Evolutionary conservation across 2,329 filamentous ascomycete genomes (phyloP).

Genomic region (Hymenoscyphus occultus): DNA sequence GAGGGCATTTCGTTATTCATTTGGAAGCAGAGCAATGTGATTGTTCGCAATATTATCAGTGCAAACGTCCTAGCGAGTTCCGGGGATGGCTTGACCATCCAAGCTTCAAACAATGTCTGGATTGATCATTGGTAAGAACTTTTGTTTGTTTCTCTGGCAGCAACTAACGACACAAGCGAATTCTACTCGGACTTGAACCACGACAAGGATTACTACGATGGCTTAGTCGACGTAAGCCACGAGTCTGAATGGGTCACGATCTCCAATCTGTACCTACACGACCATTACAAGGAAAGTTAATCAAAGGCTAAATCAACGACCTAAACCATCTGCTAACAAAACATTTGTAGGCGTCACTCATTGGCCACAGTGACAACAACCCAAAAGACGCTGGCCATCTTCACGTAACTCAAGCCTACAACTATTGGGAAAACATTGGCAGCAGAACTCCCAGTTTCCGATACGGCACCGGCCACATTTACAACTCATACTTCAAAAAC

Average conservation of each 20-base stretch:
- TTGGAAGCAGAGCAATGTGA: conserved; percentile 50
- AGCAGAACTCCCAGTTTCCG: conserved; percentile 52
- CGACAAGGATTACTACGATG: conserved; percentile 44
- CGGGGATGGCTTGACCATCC: conserved; percentile 51
- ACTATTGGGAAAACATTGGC: conserved; percentile 27
- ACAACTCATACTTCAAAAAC: conserved; percentile 51
- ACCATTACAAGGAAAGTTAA: conserved; percentile 36
- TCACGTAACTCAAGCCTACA: conserved; percentile 31
- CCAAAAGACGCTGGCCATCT: conserved; percentile 30
- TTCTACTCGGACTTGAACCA: conserved; percentile 38
- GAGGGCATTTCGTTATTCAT: conserved; percentile 47
- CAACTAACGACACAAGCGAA: conserved; percentile 29
- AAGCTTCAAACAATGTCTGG: conserved; percentile 48
- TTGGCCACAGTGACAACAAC: conserved; percentile 34
- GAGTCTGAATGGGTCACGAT: conserved; percentile 45
- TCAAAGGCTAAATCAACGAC: no score
- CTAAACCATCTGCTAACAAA: no score
- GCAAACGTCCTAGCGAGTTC: conserved; percentile 44
- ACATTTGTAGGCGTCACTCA: conserved; percentile 22
- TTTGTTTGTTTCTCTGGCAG: not conserved
- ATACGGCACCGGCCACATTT: conserved; percentile 63
- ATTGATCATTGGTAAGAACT: conserved; percentile 41
- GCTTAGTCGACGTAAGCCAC: conserved; percentile 45
- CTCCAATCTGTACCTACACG: conserved; percentile 43
- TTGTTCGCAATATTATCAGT: conserved; percentile 55